Evolutionary conservation across 495 filamentous ascomycete species (phyloP).

Genomic region (Penicillium lagena): DNA sequence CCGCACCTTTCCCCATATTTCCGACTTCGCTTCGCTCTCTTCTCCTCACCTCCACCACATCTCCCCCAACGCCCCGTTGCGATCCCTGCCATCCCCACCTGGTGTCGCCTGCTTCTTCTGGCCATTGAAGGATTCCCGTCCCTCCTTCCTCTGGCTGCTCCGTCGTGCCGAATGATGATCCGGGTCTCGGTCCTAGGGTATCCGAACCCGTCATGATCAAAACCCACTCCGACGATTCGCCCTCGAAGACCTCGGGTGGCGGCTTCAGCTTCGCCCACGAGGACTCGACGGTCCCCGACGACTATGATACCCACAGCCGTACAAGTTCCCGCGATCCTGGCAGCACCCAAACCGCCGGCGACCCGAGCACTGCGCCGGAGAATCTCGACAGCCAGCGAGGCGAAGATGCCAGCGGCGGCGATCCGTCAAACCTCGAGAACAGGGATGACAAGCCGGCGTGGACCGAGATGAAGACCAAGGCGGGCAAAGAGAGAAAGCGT

Average conservation of each 20-base stretch:
- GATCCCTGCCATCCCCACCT: neutral
- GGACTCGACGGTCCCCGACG: slow-evolving; percentile 25
- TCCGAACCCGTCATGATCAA: slow-evolving; percentile 39
- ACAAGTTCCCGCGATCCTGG: slow-evolving; percentile 38
- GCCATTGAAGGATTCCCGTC: neutral
- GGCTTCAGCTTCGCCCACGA: slow-evolving; percentile 22
- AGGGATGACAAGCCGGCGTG: slow-evolving; percentile 56
- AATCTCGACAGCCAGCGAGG: neutral
- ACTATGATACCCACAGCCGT: slow-evolving; percentile 39
- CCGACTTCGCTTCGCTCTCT: neutral
- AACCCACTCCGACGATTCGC: slow-evolving; percentile 33
- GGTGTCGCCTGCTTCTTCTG: neutral
- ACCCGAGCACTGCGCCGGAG: slow-evolving; percentile 15
- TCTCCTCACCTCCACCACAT: slow-evolving; percentile 15
- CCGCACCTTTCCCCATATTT: slow-evolving; percentile 35
- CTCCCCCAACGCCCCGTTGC: neutral
- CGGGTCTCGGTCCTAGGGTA: slow-evolving; percentile 31
- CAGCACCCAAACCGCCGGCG: slow-evolving; percentile 17
- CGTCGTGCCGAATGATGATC: slow-evolving; percentile 33
- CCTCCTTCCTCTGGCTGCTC: slow-evolving; percentile 1
- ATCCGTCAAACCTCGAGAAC: slow-evolving; percentile 46
- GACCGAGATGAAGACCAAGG: slow-evolving; percentile 96
- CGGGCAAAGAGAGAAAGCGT: slow-evolving; percentile 92
- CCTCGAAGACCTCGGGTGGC: slow-evolving; percentile 25
- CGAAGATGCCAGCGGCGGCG: slow-evolving; percentile 18